Evolutionary conservation across 2,329 filamentous ascomycete species (phyloP), one percentile per base, ranked within the genome.

Genomic region (Fusarium guadeloupense): DNA sequence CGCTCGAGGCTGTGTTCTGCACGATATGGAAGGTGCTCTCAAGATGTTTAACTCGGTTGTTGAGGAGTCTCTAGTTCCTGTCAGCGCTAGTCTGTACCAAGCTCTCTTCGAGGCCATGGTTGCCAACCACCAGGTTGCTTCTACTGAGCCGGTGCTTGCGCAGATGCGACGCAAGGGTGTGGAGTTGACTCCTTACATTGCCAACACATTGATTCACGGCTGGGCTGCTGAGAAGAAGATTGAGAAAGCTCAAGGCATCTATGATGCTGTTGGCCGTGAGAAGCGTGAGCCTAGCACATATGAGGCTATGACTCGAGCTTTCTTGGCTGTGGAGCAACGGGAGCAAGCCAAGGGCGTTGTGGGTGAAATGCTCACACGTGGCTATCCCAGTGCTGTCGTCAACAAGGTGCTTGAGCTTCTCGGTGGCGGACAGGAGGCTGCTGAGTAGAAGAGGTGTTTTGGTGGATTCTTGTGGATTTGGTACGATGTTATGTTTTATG

Each of bases 41-140:
- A 83, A 85, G 56, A 84, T 95, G 25, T 99, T 99, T 71, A 90
- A 97, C 71, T 83, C 86, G 1, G 91, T 97, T 25, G 80, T 96
- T 55, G 80, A 84, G 17, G 87, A 92, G 66, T 76, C 79, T 23
- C 81, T 84, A 25, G 85, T 95, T 38, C 84, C 87, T 4, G 84
- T 89, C 30, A 92, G 93, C 70, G 88, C 94, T 1, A 96, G 91
- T 71, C 82, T 99, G 42, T 99, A 96, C 81, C 95, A 99, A 78
- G 93, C 95, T 6, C 83, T 98, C n/a, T 94, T 98, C 63, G 95
- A 99, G 76, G 89, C 92, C 16, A 94, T 98, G 88, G 95, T 98
- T 43, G 94, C 94, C 73, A 98, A 98, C 77, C 92, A 96, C 76
- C 83, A 86, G 58, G 93, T 97, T 37, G 80, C 82, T 23, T 89